Conservation (phyloP, 495 filamentous ascomycete species). For the Extremus antarcticus region DNA sequence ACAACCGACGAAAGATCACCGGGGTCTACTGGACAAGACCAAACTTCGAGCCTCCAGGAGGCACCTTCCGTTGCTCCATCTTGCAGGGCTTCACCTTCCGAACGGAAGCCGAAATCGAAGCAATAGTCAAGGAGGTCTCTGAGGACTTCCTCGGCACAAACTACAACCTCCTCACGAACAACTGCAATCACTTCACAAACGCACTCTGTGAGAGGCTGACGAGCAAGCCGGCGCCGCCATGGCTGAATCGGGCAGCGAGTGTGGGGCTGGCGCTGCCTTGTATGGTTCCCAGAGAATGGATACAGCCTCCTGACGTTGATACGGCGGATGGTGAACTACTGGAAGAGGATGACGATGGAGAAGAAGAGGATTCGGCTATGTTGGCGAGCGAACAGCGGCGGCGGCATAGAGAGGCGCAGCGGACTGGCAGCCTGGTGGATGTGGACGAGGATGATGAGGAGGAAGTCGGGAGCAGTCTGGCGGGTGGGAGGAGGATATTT, state of each 20-base stretch:
- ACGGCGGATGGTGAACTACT: constrained; percentile 58
- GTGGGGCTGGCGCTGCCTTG: constrained; percentile 68
- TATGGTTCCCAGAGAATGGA: constrained; percentile 69
- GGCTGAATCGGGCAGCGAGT: constrained; percentile 68
- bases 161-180: constrained; percentile 67
- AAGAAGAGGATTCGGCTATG: constrained; percentile 47
- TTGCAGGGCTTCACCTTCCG: constrained; percentile 62
- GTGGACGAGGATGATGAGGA: background rate
- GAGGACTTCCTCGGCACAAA: constrained; percentile 55
- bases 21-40: constrained; percentile 73
- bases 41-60: constrained; percentile 55
- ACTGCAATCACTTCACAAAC: constrained; percentile 76
- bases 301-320: constrained; percentile 62
- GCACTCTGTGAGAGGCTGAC: constrained; percentile 57
- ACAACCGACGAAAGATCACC: constrained; percentile 51
- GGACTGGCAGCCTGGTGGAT: constrained; percentile 3
- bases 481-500: constrained; percentile 12
- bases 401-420: constrained; percentile 7
- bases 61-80: constrained; percentile 56
- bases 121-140: constrained; percentile 51
- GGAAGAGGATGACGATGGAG: constrained; percentile 41
- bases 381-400: constrained; percentile 17
- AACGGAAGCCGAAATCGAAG: constrained; percentile 51
- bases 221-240: constrained; percentile 49
- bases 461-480: constrained; percentile 5